phyloP scores from a whole-genome alignment of 306 rosid genomes.

The Vigna unguiculata region DNA sequence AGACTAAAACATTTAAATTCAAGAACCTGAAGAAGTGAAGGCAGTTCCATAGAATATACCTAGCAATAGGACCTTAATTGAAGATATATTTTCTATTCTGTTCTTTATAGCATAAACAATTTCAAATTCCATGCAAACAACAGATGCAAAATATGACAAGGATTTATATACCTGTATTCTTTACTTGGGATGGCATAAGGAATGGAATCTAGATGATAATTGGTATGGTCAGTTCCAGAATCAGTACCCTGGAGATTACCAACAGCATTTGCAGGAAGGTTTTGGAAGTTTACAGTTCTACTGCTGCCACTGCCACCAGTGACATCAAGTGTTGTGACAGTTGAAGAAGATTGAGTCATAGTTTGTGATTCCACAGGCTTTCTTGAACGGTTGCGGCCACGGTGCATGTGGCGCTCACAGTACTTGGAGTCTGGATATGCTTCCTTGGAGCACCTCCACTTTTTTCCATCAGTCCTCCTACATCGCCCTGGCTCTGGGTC shows the following conservation, averaged over 20 bases:
- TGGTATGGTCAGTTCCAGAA: conserved; percentile 53
- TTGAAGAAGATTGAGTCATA: conserved; percentile 59
- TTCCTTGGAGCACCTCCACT: conserved; percentile 91
- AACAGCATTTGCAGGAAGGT: conserved; percentile 56
- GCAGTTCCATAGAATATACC: conserved; percentile 1
- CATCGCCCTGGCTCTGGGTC: conserved; percentile 93
- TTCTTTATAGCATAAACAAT: neutral
- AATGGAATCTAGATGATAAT: conserved; percentile 68
- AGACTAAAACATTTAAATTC: conserved; percentile 1
- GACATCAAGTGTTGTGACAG: conserved; percentile 65
- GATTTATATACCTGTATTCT: conserved; percentile 66
- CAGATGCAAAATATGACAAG: neutral
- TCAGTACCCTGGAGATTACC: conserved; percentile 45
- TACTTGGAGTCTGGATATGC: conserved; percentile 86
- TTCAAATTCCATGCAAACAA: conserved; percentile 21
- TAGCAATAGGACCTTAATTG: neutral
- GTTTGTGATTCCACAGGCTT: conserved; percentile 97
- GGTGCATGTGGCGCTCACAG: conserved; percentile 94
- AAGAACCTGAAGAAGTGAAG: conserved; percentile 5
- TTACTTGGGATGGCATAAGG: conserved; percentile 77
- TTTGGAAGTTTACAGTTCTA: conserved; percentile 61
- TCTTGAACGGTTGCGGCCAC: conserved; percentile 98
- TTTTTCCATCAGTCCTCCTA: conserved; percentile 89
- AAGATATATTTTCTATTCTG: neutral
- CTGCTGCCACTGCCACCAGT: conserved; percentile 51